phyloP scores from a whole-genome alignment of 805 yeast species.

The Kuraishia molischiana region DNA sequence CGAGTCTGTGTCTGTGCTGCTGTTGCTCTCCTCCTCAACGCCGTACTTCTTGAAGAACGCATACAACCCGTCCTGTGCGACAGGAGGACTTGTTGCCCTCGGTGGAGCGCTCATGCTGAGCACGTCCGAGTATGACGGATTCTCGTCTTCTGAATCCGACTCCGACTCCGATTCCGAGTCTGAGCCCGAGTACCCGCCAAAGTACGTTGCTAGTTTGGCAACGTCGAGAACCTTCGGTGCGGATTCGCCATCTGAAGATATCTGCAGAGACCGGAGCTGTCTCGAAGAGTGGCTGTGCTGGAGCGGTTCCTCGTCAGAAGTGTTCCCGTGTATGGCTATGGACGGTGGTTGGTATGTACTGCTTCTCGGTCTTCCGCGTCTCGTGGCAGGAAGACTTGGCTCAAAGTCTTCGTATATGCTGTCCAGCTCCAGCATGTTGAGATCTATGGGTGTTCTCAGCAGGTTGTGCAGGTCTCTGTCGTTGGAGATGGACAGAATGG shows the following conservation, averaged over 20 bases:
- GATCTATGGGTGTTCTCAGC: conserved; percentile 15
- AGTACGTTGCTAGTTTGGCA: conserved; percentile 18
- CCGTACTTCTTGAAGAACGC: not conserved
- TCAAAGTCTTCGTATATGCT: conserved; percentile 12
- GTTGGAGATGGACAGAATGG: conserved; percentile 13
- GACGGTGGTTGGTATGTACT: conserved; percentile 17
- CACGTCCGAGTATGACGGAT: not conserved
- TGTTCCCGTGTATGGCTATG: conserved; percentile 2
- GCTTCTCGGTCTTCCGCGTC: conserved; percentile 12
- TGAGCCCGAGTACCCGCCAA: conserved; percentile 15
- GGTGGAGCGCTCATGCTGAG: not conserved
- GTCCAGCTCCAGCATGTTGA: conserved; percentile 16
- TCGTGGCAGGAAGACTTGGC: conserved; percentile 1
- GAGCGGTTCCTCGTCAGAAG: conserved; percentile 7
- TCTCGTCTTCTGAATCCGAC: not conserved
- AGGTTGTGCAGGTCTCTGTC: conserved; percentile 17
- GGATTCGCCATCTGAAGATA: conserved; percentile 8
- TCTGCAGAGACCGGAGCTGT: conserved; percentile 15
- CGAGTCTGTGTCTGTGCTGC: not conserved
- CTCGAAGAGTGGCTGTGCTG: conserved; percentile 18
- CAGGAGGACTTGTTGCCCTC: not conserved
- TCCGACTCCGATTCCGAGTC: conserved; percentile 8
- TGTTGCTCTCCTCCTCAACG: not conserved
- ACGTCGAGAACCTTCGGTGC: conserved; percentile 14
- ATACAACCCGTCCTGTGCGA: not conserved